Evolutionary conservation across 345 rosid genomes (phyloP).

Genomic region (Alliaria petiolata): DNA sequence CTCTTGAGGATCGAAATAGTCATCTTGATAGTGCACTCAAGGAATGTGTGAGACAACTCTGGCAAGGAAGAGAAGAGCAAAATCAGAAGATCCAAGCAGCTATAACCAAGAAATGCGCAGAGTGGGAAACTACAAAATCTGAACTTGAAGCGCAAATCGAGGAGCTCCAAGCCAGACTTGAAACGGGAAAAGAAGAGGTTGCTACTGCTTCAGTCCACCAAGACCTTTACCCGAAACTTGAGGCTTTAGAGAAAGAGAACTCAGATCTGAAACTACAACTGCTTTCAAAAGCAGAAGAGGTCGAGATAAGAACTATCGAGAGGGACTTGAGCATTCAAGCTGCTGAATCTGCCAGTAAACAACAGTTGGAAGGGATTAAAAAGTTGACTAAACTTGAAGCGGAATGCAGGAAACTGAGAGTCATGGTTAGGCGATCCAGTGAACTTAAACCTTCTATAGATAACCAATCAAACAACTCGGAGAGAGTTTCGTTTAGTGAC

Average conservation of each 20-base stretch:
- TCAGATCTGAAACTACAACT: constrained; percentile 49
- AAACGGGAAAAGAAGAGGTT: constrained; percentile 34
- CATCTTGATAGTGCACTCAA: constrained; percentile 96
- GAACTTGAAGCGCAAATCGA: constrained; percentile 48
- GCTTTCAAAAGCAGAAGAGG: constrained; percentile 52
- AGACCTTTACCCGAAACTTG: constrained; percentile 50
- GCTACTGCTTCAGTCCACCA: constrained; percentile 24
- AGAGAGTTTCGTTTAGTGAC: constrained; percentile 46
- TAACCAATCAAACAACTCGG: constrained; percentile 68
- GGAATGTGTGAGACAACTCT: constrained; percentile 86
- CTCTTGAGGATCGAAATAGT: constrained; percentile 64
- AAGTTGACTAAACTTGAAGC: constrained; percentile 73
- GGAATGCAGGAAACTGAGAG: constrained; percentile 70
- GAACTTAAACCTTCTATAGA: constrained; percentile 58
- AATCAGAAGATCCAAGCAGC: constrained; percentile 64
- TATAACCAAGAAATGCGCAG: constrained; percentile 43
- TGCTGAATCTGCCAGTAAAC: constrained; percentile 93
- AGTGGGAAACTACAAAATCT: constrained; percentile 59
- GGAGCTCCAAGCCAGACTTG: constrained; percentile 45
- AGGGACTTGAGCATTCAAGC: constrained; percentile 84
- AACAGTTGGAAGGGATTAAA: constrained; percentile 74
- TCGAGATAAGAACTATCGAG: constrained; percentile 56
- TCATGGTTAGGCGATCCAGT: constrained; percentile 43
- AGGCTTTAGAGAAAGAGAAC: constrained; percentile 61
- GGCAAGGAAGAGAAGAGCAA: constrained; percentile 88